These are phyloP conservation scores for Porcisia deanei DNA, from an alignment of 208 protist species.

Conservation along the genomic window DNA sequence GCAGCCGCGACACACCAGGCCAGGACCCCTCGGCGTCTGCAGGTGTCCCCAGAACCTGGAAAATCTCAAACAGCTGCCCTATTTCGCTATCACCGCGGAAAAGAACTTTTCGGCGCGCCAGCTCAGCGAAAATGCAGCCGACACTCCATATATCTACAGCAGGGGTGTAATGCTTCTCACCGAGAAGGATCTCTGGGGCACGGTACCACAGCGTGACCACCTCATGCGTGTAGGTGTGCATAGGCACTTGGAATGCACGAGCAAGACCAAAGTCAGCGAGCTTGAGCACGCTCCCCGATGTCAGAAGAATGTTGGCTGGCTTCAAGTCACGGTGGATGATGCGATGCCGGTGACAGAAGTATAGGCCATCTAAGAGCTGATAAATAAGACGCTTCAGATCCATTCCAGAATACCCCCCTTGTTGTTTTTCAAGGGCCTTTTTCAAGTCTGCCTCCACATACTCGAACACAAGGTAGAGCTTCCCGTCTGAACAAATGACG, in stretches of 20 bases:
- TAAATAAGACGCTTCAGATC: slow-evolving; percentile 87
- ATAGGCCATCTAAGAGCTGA: slow-evolving; percentile 91
- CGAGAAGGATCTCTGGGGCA: slow-evolving; percentile 99
- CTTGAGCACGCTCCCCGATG: slow-evolving; percentile 84
- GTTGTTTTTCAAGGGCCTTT: slow-evolving; percentile 94
- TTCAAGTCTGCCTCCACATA: slow-evolving; percentile 96
- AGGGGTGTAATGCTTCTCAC: slow-evolving; percentile 98
- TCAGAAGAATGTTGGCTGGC: slow-evolving; percentile 95
- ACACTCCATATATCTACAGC: slow-evolving; percentile 99
- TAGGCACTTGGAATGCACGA: slow-evolving; percentile 97
- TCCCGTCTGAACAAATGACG: slow-evolving; percentile 88
- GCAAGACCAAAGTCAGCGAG: slow-evolving; percentile 98
- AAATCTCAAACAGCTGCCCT: slow-evolving; percentile 98
- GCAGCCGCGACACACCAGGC: slow-evolving; percentile 97
- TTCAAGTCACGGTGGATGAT: slow-evolving; percentile 96
- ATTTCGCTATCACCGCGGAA: slow-evolving; percentile 98
- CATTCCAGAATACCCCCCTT: slow-evolving; percentile 64
- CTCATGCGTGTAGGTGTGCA: slow-evolving; percentile 99
- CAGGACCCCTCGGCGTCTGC: slow-evolving; percentile 94
- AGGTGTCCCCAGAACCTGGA: slow-evolving; percentile 96
- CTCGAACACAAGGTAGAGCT: slow-evolving; percentile 93
- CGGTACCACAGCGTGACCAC: slow-evolving; percentile 99
- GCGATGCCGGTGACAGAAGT: slow-evolving; percentile 93
- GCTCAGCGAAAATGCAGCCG: slow-evolving; percentile 99
- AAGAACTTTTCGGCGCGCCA: slow-evolving; percentile 93